Conservation (phyloP, 805 yeast species). For the Candida loeiensis region DNA sequence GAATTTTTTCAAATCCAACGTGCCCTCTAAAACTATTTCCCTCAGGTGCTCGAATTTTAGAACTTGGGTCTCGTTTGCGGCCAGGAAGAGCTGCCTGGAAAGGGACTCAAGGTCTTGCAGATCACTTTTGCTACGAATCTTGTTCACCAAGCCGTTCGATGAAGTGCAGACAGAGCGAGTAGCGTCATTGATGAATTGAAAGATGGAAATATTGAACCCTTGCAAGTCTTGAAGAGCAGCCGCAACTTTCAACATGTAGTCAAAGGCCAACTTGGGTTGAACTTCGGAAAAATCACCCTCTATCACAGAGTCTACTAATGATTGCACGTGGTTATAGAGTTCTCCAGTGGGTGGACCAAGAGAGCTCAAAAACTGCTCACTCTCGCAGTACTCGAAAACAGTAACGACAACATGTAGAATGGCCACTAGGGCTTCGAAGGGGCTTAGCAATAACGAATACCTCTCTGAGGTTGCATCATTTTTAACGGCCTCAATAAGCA, state of each 20-base stretch:
- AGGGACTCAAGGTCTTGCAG: background rate
- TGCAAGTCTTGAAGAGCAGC: background rate
- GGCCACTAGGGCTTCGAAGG: slow-evolving; percentile 1
- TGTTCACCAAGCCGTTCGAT: background rate
- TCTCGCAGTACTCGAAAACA: slow-evolving; percentile 3
- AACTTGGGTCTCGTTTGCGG: background rate
- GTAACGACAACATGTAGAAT: background rate
- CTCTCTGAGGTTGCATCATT: background rate
- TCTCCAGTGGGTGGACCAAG: background rate
- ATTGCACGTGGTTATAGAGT: background rate
- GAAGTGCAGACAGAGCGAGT: background rate
- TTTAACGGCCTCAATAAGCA: slow-evolving; percentile 4
- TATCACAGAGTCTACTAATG: background rate
- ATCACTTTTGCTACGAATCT: background rate
- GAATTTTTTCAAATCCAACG: background rate
- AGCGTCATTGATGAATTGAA: background rate
- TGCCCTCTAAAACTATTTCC: background rate
- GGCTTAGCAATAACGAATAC: background rate
- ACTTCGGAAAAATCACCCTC: background rate
- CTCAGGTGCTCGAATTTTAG: background rate
- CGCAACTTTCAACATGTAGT: background rate
- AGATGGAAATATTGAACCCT: background rate
- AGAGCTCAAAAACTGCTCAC: background rate
- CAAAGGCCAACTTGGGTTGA: background rate
- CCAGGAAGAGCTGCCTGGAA: background rate